Percentiles rank a stretch among this genome's conserved stretches.
These are phyloP conservation scores for Fusarium agapanthi DNA, from an alignment of 2,329 filamentous ascomycete species.

Conservation along the genomic window DNA sequence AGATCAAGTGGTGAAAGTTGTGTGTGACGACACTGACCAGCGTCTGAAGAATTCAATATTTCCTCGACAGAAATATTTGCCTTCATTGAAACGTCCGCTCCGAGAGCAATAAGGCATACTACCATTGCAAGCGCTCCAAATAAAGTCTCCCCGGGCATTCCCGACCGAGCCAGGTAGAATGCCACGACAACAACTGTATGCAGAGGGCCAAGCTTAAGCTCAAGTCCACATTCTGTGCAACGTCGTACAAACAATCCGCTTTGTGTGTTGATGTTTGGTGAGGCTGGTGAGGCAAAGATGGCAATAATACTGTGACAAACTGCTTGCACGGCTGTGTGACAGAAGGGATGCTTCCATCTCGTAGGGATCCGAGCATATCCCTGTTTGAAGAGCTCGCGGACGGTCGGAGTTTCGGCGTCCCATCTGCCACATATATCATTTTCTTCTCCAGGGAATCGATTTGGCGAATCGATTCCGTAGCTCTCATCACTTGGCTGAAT, in stretches of 20 bases:
- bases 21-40: background rate
- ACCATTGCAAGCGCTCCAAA: background rate
- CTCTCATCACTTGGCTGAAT: background rate
- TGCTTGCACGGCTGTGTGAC: background rate
- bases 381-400: background rate
- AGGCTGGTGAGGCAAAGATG: rapidly evolving
- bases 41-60: background rate
- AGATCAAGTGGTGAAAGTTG: background rate
- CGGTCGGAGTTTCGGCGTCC: rapidly evolving
- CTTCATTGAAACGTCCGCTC: rapidly evolving
- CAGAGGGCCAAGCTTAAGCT: background rate
- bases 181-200: rapidly evolving
- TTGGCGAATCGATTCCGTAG: background rate
- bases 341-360: background rate
- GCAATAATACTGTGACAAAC: background rate
- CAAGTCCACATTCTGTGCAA: background rate
- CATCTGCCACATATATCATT: background rate
- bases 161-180: rapidly evolving
- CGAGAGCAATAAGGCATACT: rapidly evolving
- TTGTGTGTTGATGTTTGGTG: rapidly evolving
- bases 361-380: background rate
- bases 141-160: rapidly evolving
- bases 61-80: rapidly evolving
- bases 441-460: background rate
- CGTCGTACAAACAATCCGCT: background rate